These are phyloP conservation scores for Paecilomyces niveus DNA, from an alignment of 2,329 filamentous ascomycete genomes.

Conservation along the genomic window DNA sequence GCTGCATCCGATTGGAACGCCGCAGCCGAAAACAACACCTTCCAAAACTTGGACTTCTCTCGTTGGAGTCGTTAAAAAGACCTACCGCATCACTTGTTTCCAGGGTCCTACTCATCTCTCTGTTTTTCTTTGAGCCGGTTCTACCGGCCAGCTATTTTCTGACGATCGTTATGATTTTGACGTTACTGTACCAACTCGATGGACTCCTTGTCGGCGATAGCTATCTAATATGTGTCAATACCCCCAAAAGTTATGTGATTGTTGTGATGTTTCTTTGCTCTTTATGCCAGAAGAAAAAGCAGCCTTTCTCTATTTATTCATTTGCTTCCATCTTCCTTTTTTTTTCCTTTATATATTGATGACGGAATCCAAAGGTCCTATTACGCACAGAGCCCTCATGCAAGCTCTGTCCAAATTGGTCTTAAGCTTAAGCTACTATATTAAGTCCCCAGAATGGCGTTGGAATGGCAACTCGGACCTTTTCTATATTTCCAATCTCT, in stretches of 20 bases:
- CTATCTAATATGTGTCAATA: slow-evolving; percentile 17
- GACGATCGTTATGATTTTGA: background rate
- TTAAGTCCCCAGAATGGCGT: background rate
- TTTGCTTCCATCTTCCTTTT: background rate
- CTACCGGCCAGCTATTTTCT: background rate
- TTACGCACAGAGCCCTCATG: background rate
- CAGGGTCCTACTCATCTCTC: background rate
- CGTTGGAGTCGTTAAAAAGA: slow-evolving; percentile 30
- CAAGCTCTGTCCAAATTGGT: background rate
- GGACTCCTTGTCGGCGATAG: slow-evolving; percentile 5
- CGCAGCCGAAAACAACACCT: slow-evolving; percentile 28
- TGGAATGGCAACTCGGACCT: background rate
- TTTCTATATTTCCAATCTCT: background rate
- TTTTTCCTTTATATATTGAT: background rate
- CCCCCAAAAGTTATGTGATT: slow-evolving; percentile 13
- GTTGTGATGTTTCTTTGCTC: slow-evolving; percentile 9
- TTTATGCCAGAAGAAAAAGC: background rate
- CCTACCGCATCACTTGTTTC: background rate
- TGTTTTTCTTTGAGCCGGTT: background rate
- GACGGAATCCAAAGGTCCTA: background rate
- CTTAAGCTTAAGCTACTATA: background rate
- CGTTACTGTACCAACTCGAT: background rate
- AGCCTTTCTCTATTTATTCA: background rate
- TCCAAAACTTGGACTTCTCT: slow-evolving; percentile 37
- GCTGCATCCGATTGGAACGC: slow-evolving; percentile 31